Conservation (phyloP, 768 basidiomycete genomes). For the Leccinum longicurvipes region DNA sequence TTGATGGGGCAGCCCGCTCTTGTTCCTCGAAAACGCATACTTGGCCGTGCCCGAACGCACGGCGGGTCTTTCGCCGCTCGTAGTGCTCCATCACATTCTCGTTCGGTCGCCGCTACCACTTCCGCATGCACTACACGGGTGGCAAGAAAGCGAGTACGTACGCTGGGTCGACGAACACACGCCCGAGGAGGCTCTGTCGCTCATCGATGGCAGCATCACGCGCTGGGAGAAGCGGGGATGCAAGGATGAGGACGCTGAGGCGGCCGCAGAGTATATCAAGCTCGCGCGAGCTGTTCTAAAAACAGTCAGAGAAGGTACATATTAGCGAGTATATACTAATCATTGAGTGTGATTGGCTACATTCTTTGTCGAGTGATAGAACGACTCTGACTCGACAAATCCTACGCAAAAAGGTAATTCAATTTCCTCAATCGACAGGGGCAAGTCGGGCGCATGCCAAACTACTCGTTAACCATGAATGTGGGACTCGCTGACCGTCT, state of each 20-base stretch:
- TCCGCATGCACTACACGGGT: conserved; percentile 86
- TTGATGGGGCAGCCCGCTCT: conserved; percentile 56
- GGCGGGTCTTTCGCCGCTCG: conserved; percentile 74
- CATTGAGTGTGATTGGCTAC: too few species aligned
- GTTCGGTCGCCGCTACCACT: conserved; percentile 84
- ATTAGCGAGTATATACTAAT: too few species aligned
- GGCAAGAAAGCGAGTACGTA: conserved; percentile 96
- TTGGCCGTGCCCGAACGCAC: conserved; percentile 68
- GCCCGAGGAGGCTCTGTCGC: conserved; percentile 71
- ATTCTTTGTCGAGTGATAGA: too few species aligned
- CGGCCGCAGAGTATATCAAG: conserved; percentile 58
- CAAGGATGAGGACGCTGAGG: conserved; percentile 45
- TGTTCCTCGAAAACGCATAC: conserved; percentile 81
- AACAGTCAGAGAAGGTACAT: too few species aligned
- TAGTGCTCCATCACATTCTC: conserved; percentile 89
- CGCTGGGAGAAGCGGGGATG: conserved; percentile 77
- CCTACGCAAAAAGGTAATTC: too few species aligned
- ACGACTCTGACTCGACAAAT: too few species aligned
- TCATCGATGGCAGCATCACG: conserved; percentile 74
- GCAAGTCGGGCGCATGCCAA: too few species aligned
- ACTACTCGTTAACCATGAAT: too few species aligned
- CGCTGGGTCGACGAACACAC: conserved; percentile 93
- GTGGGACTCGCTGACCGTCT: too few species aligned
- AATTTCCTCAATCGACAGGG: too few species aligned
- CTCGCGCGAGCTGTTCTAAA: conserved; percentile 65